phyloP scores from a whole-genome alignment of 805 yeast species.

The Kluyveromyces lactis region DNA sequence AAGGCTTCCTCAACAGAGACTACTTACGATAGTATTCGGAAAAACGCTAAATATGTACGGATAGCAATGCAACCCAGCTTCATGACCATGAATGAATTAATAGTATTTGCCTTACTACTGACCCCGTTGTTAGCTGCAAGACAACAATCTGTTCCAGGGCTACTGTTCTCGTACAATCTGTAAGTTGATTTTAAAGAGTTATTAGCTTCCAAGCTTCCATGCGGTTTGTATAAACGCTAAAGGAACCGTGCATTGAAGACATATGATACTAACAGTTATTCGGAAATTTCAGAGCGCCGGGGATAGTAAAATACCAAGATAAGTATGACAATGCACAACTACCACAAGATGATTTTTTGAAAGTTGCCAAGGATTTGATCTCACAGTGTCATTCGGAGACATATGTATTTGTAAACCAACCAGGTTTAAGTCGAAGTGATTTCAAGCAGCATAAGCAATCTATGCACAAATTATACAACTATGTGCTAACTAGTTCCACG shows the following conservation, averaged over 20 bases:
- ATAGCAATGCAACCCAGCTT: too few relatives aligned
- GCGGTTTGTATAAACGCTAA: too few relatives aligned
- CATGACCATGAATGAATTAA: neutral
- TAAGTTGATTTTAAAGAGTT: conserved; percentile 6
- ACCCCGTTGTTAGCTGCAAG: neutral
- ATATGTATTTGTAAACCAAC: conserved; percentile 46
- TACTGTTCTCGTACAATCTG: conserved; percentile 7
- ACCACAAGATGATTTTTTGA: conserved; percentile 23
- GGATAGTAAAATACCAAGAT: conserved; percentile 14
- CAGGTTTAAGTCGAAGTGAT: conserved; percentile 43
- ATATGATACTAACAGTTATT: neutral
- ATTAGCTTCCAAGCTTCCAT: neutral
- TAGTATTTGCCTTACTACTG: neutral
- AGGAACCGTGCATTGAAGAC: neutral
- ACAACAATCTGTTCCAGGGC: conserved; percentile 5
- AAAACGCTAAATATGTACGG: too few relatives aligned
- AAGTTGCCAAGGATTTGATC: conserved; percentile 26
- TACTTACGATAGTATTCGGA: too few relatives aligned
- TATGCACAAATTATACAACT: conserved; percentile 44
- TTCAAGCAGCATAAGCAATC: conserved; percentile 32
- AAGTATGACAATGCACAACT: conserved; percentile 12
- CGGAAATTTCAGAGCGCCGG: conserved; percentile 14
- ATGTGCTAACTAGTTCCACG: conserved; percentile 50
- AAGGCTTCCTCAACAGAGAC: too few relatives aligned
- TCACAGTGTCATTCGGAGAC: conserved; percentile 46